Percentiles rank a stretch among this genome's conserved stretches.
Conservation (phyloP, 768 basidiomycete species). For the Pleurotus platypus region DNA sequence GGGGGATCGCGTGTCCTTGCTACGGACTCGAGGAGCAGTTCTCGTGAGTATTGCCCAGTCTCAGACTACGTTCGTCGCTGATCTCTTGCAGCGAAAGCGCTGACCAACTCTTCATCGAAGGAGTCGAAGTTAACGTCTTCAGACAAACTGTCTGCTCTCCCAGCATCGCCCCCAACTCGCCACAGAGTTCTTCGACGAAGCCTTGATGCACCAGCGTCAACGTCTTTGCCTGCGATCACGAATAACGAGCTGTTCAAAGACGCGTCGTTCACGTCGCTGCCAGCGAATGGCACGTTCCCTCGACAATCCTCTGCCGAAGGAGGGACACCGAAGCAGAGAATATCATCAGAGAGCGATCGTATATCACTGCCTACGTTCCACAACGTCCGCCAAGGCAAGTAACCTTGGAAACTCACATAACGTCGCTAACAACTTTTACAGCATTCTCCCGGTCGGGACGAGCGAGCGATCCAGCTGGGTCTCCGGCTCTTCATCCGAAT, state of each 20-base stretch:
- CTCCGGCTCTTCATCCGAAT: constrained; percentile 28
- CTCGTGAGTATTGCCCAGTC: neutral
- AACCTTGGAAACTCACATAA: neutral
- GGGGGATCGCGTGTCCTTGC: neutral
- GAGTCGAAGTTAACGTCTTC: constrained; percentile 45
- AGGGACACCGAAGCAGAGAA: constrained; percentile 45
- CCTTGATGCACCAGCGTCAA: constrained; percentile 38
- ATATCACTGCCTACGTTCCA: constrained; percentile 34
- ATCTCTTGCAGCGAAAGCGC: neutral
- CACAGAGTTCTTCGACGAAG: constrained; percentile 31
- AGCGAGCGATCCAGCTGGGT: constrained; percentile 32
- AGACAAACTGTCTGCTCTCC: constrained; percentile 41
- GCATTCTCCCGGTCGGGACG: constrained; percentile 26
- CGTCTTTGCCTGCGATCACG: constrained; percentile 29
- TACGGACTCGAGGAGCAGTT: neutral
- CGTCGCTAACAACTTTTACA: constrained; percentile 10
- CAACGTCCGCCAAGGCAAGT: constrained; percentile 36
- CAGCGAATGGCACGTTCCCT: constrained; percentile 10
- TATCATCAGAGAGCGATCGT: constrained; percentile 55
- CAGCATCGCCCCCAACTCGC: constrained; percentile 26
- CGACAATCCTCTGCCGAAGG: constrained; percentile 29
- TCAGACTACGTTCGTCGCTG: neutral
- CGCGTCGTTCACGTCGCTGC: neutral
- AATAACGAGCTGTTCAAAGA: constrained; percentile 15
- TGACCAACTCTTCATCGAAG: constrained; percentile 24